Conservation (phyloP, 352 stramenopile species). For the Lagenidium giganteum region DNA sequence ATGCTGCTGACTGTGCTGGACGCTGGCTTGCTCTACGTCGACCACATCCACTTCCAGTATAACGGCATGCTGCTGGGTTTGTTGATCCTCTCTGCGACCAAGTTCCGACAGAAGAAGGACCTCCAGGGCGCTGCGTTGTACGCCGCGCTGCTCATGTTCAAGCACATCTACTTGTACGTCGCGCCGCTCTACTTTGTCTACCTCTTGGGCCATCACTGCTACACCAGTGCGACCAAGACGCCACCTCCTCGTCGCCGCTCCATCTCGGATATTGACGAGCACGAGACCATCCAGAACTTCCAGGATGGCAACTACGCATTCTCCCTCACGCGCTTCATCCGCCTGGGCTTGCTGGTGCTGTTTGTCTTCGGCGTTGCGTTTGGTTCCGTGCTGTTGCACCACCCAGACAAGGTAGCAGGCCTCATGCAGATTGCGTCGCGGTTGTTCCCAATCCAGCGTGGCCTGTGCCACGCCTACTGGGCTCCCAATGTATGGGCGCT, state of each 20-base stretch:
- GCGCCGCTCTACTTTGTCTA: slow-evolving; percentile 96
- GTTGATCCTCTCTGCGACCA: slow-evolving; percentile 88
- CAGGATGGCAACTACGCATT: slow-evolving; percentile 54
- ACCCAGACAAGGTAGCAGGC: slow-evolving; percentile 41
- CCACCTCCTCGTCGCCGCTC: slow-evolving; percentile 41
- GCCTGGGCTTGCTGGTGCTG: slow-evolving; percentile 83
- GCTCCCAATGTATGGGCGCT: slow-evolving; percentile 97
- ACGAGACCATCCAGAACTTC: slow-evolving; percentile 60
- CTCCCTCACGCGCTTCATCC: slow-evolving; percentile 65
- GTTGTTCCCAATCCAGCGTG: slow-evolving; percentile 96
- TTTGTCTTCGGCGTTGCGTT: slow-evolving; percentile 81
- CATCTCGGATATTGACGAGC: slow-evolving; percentile 64
- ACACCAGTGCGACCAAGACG: slow-evolving; percentile 17
- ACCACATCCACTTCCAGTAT: slow-evolving; percentile 99
- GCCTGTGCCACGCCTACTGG: slow-evolving; percentile 98
- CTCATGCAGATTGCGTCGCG: slow-evolving; percentile 88
- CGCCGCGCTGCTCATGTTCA: slow-evolving; percentile 93
- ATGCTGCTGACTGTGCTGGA: slow-evolving; percentile 90
- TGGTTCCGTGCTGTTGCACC: slow-evolving; percentile 48
- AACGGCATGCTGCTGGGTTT: slow-evolving; percentile 97
- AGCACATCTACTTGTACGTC: slow-evolving; percentile 97
- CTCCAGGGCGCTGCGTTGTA: slow-evolving; percentile 89
- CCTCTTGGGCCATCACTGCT: slow-evolving; percentile 91
- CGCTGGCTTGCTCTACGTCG: slow-evolving; percentile 92
- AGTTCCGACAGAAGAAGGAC: slow-evolving; percentile 73